Base-by-base conservation (phyloP, 2,329 filamentous ascomycete genomes). In the Rosellinia necatrix region DNA sequence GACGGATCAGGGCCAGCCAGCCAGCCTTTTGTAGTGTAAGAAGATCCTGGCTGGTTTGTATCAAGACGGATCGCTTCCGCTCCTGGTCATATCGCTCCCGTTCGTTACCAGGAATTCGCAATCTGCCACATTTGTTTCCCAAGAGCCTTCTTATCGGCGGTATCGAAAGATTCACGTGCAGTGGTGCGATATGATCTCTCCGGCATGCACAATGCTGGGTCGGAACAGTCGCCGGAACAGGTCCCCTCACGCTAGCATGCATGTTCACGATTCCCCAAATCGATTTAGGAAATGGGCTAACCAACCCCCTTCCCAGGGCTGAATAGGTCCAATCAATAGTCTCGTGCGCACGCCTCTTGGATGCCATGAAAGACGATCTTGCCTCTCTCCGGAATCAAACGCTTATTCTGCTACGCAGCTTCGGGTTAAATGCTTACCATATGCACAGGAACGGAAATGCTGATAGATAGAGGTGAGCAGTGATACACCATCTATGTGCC, bases 151-250 rank as follows among this genome's bases (percentile, higher is more conserved):
- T 42, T 50, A 47, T 40, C 29, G 30, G 49, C 25, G 35, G 49
- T 30, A 49, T 47, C 22, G 12, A 15, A 29, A 42, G 25, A 24
- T 37, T 41, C 56, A 56, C 40, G 44, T 52, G 56, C 34, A 52
- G 50, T 53, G 24, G 49, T 47, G 47, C 42, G 34, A 57, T 59
- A 43, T 48, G 43, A 54, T 53, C 43, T 52, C 48, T 41, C 53
- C 35, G 30, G 35, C 32, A 54, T 55, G 54, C 54, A 54, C 41
- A 32, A 22, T 34, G 32, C 50, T 53, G 34, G 44, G 21, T 38
- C 32, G 44, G 46, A 58, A 41, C 30, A 38, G 24, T n/a, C n/a
- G n/a, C 44, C 30, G 38, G 17, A 52, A 34, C 24, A 41, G 21
- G 37, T 44, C 29, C 35, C 21, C 49, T 24, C 34, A 24, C 32